Conservation (phyloP, 208 protist genomes). For the Leishmania gerbilli region DNA sequence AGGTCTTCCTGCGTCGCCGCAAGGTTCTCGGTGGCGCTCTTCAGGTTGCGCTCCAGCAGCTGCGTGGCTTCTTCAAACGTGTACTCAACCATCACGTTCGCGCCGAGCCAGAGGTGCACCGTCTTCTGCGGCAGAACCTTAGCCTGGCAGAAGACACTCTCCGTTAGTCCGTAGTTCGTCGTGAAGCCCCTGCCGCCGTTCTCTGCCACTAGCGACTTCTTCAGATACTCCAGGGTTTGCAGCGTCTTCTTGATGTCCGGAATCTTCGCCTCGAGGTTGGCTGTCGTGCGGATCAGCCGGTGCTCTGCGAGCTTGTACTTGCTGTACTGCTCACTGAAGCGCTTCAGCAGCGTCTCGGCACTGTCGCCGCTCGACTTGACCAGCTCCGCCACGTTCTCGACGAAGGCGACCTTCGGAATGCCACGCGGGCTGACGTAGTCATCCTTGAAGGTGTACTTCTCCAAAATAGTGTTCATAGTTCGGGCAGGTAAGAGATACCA, state of each 20-base stretch:
- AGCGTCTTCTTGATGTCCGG: conserved; percentile 94
- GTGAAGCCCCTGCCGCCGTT: conserved; percentile 42
- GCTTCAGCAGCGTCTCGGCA: conserved; percentile 84
- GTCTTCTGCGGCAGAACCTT: conserved; percentile 80
- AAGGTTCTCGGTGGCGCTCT: conserved; percentile 81
- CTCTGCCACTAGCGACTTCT: conserved; percentile 52
- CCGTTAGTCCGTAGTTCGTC: conserved; percentile 90
- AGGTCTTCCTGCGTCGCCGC: conserved; percentile 92
- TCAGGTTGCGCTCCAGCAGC: conserved; percentile 91
- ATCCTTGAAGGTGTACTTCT: conserved; percentile 82
- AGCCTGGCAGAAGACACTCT: conserved; percentile 89
- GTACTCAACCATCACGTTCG: conserved; percentile 98
- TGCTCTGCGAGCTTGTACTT: conserved; percentile 95
- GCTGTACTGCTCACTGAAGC: conserved; percentile 88
- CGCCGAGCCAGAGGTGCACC: conserved; percentile 94
- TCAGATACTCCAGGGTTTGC: conserved; percentile 84
- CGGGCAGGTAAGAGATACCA: background rate
- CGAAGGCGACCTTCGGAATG: conserved; percentile 86
- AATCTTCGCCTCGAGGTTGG: conserved; percentile 88
- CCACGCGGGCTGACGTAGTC: conserved; percentile 89
- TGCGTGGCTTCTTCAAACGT: conserved; percentile 94
- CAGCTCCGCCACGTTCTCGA: conserved; percentile 78
- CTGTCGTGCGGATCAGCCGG: conserved; percentile 83
- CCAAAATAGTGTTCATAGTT: conserved; percentile 28
- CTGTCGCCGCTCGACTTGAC: conserved; percentile 79